phyloP scores from a whole-genome alignment of 345 rosid genomes.

The Salix arbutifolia region DNA sequence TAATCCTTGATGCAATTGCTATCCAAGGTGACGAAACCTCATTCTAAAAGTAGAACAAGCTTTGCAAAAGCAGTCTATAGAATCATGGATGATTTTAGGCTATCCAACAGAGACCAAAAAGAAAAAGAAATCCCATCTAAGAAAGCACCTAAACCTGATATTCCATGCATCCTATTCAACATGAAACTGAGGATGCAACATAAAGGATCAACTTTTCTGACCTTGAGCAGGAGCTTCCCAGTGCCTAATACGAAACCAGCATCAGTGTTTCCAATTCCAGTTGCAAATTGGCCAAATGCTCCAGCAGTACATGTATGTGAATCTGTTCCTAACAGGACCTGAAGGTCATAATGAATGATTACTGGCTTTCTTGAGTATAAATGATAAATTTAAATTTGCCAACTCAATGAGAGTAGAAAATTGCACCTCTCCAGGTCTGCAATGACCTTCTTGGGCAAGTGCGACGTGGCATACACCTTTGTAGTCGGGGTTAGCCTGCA shows the following conservation, averaged over 20 bases:
- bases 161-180: background rate
- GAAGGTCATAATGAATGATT: conserved; percentile 11
- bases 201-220: conserved; percentile 18
- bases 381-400: background rate
- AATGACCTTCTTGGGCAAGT: conserved; percentile 99
- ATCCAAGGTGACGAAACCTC: background rate
- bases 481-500: conserved; percentile 92
- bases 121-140: background rate
- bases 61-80: background rate
- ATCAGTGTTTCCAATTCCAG: conserved; percentile 98
- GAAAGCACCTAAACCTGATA: background rate
- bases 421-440: conserved; percentile 97
- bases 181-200: background rate
- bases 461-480: conserved; percentile 99
- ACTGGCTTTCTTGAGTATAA: background rate
- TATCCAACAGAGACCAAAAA: background rate
- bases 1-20: background rate
- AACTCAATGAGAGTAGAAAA: background rate
- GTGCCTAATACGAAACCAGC: conserved; percentile 93
- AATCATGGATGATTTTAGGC: background rate
- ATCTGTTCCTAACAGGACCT: conserved; percentile 93
- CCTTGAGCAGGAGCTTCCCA: conserved; percentile 94
- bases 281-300: conserved; percentile 97
- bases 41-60: background rate
- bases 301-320: conserved; percentile 99